A percentile compares a stretch with the other conserved stretches of the same genome.
Conservation (phyloP, 2,329 filamentous ascomycete genomes). For the Arthroderma sp. region DNA sequence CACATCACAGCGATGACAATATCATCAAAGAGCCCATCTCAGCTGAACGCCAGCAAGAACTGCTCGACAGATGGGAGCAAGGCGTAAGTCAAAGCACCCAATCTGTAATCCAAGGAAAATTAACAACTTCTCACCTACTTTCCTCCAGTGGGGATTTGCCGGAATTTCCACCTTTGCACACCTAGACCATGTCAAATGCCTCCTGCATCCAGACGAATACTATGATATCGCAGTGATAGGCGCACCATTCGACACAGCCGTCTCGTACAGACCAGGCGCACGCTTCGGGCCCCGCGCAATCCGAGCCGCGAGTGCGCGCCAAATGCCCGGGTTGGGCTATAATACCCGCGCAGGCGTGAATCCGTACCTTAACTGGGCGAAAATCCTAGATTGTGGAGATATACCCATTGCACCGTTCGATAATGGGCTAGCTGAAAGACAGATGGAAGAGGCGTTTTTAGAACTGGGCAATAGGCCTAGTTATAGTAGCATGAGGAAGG, state of each 20-base stretch:
- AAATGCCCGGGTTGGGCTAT: constrained; percentile 67
- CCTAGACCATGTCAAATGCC: constrained; percentile 53
- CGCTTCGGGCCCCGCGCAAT: constrained; percentile 83
- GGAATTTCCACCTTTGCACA: constrained; percentile 68
- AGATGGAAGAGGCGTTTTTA: constrained; percentile 71
- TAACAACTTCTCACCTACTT: neutral
- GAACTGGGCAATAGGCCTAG: constrained; percentile 45
- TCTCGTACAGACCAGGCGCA: constrained; percentile 56
- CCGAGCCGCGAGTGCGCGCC: constrained; percentile 66
- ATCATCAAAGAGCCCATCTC: too few relatives aligned
- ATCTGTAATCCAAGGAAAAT: too few relatives aligned
- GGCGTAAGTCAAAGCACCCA: constrained; percentile 22
- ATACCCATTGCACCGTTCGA: constrained; percentile 79
- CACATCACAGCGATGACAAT: too few relatives aligned
- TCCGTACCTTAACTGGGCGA: constrained; percentile 67
- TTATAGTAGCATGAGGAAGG: constrained; percentile 19
- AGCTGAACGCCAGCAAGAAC: constrained; percentile 13
- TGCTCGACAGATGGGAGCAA: constrained; percentile 35
- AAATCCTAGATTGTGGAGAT: constrained; percentile 77
- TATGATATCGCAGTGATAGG: constrained; percentile 63
- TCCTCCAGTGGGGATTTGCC: constrained; percentile 47
- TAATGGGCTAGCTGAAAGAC: constrained; percentile 63
- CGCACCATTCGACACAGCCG: constrained; percentile 61
- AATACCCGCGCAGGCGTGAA: constrained; percentile 74
- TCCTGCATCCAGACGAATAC: constrained; percentile 48